phyloP scores from a whole-genome alignment of 371 early-diverging fungal species.

The Coemansia sp. region DNA sequence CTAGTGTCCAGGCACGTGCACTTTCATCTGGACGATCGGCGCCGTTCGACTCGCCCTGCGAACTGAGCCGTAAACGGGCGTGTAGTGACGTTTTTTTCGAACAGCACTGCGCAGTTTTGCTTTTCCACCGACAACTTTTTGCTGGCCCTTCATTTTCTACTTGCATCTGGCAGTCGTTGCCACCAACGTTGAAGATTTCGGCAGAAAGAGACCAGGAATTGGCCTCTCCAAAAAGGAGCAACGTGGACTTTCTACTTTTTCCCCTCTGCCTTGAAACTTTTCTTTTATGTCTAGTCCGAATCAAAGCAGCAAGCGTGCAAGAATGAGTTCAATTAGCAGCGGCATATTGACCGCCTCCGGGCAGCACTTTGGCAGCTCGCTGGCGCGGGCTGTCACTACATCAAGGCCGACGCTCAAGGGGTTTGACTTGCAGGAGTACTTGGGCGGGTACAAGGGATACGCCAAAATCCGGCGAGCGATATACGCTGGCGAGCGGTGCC shows the following conservation, averaged over 20 bases:
- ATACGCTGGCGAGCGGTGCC: slow-evolving; percentile 53
- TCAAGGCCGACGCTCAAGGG: slow-evolving; percentile 19
- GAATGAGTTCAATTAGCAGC: slow-evolving; percentile 28
- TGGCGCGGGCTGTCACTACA: neutral
- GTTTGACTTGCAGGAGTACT: slow-evolving; percentile 22
- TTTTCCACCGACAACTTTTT: neutral
- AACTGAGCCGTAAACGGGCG: neutral
- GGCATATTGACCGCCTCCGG: neutral
- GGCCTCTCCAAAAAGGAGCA: too few species aligned
- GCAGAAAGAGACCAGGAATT: neutral
- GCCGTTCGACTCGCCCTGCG: too few species aligned
- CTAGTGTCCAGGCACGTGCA: too few species aligned
- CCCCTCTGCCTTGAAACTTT: neutral
- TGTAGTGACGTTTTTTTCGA: neutral
- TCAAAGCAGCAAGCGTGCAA: slow-evolving; percentile 16
- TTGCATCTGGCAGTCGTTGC: neutral
- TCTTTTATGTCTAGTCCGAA: slow-evolving; percentile 19
- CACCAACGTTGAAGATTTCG: too few species aligned
- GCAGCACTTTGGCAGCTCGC: slow-evolving; percentile 10
- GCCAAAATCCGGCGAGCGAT: slow-evolving; percentile 30
- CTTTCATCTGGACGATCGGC: too few species aligned
- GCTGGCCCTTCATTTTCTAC: neutral
- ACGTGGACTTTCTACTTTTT: too few species aligned
- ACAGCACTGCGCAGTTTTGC: neutral
- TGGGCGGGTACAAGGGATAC: slow-evolving; percentile 24